Percentiles rank a stretch among this genome's conserved stretches.
phyloP scores from a whole-genome alignment of 352 stramenopile species.

The Phytophthora tentaculata region DNA sequence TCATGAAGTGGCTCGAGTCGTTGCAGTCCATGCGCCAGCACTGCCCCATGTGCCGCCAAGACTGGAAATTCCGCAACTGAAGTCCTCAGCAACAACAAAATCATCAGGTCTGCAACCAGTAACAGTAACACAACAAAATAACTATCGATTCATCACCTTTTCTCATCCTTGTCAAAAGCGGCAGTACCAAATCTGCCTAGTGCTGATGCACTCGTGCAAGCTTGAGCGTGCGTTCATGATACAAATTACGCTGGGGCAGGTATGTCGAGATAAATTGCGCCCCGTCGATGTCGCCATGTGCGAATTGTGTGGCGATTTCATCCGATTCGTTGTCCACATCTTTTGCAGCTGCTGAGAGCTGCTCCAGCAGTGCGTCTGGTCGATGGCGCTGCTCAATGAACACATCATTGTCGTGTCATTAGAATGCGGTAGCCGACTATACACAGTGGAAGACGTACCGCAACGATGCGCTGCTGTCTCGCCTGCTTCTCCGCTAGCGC shows the following conservation, averaged over 20 bases:
- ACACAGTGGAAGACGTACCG: constrained; percentile 44
- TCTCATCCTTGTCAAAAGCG: constrained; percentile 2
- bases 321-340: constrained; percentile 72
- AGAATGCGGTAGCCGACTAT: not conserved
- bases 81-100: not conserved
- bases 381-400: constrained; percentile 57
- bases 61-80: constrained; percentile 87
- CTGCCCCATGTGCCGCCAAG: constrained; percentile 90
- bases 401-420: constrained; percentile 4
- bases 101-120: not conserved
- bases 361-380: constrained; percentile 73
- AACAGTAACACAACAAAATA: constrained; percentile 18
- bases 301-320: constrained; percentile 74
- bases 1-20: constrained; percentile 93
- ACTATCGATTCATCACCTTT: constrained; percentile 23
- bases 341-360: constrained; percentile 65
- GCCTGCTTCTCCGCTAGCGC: constrained; percentile 71
- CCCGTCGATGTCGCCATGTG: constrained; percentile 77
- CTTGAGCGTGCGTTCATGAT: constrained; percentile 81
- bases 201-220: constrained; percentile 72
- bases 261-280: constrained; percentile 71
- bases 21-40: constrained; percentile 82
- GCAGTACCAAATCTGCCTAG: constrained; percentile 22
- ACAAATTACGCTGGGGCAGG: constrained; percentile 69
- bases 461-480: constrained; percentile 68